phyloP scores from a whole-genome alignment of 495 filamentous ascomycete species.

The Penicillium salamii region DNA sequence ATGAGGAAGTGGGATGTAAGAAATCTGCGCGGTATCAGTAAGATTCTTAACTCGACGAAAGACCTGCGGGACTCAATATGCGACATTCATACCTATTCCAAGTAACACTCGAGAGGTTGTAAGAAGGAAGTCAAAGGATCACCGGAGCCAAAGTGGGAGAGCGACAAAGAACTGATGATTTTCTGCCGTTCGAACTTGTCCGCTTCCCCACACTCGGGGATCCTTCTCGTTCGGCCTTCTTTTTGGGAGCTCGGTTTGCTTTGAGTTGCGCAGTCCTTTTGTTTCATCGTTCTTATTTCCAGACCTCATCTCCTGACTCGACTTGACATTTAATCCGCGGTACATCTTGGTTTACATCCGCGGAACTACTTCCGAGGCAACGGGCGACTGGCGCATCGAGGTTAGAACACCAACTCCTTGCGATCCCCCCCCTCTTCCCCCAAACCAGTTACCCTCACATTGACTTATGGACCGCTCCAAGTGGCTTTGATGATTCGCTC shows the following conservation, averaged over 20 bases:
- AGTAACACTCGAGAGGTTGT: neutral
- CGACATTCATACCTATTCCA: neutral
- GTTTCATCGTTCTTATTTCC: conserved; percentile 10
- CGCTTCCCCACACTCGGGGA: conserved; percentile 32
- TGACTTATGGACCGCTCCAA: conserved; percentile 14
- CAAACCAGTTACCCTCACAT: conserved; percentile 6
- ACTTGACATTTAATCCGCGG: conserved; percentile 5
- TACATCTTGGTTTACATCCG: conserved; percentile 19
- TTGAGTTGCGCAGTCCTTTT: neutral
- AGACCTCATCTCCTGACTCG: neutral
- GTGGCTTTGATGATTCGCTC: conserved; percentile 28
- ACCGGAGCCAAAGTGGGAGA: conserved; percentile 18
- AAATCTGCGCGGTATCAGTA: conserved; percentile 4
- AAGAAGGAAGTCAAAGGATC: neutral
- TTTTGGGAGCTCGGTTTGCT: conserved; percentile 4
- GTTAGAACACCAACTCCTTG: conserved; percentile 24
- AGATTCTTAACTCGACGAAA: neutral
- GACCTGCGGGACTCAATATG: no score
- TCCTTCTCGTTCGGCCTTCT: conserved; percentile 16
- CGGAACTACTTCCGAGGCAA: conserved; percentile 35
- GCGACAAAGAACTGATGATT: conserved; percentile 21
- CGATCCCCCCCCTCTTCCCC: conserved; percentile 15
- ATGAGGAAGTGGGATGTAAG: conserved; percentile 39
- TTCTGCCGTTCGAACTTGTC: conserved; percentile 30
- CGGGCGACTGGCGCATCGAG: conserved; percentile 49